Conservation (phyloP, 2,329 filamentous ascomycete genomes). For the Penicillium sp. region DNA sequence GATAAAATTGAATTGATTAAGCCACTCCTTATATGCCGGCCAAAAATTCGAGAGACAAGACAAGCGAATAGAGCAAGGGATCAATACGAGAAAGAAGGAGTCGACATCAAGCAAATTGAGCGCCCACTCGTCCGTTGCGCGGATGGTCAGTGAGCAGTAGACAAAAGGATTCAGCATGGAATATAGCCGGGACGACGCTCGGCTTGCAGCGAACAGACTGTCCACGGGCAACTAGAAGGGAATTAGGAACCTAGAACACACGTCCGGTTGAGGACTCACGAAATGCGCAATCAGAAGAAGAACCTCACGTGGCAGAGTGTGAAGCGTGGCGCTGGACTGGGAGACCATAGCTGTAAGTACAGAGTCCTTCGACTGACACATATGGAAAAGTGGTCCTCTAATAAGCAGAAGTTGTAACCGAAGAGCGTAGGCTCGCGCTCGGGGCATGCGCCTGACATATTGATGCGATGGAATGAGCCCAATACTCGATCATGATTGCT, state of each 20-base stretch:
- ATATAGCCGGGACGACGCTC: not conserved
- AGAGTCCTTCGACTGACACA: not conserved
- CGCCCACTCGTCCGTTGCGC: slow-evolving; percentile 5
- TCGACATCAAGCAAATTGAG: slow-evolving; percentile 4
- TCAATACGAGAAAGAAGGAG: not conserved
- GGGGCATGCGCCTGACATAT: too few species aligned
- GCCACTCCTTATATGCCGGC: too few species aligned
- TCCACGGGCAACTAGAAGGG: not conserved
- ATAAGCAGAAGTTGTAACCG: too few species aligned
- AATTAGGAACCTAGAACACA: not conserved
- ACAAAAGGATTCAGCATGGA: not conserved
- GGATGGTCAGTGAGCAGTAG: slow-evolving; percentile 1
- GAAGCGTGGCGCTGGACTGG: not conserved
- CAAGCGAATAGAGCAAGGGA: too few species aligned
- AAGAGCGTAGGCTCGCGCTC: too few species aligned
- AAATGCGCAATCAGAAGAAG: not conserved
- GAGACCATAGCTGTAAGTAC: too few species aligned
- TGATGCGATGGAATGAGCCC: too few species aligned
- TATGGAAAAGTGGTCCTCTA: too few species aligned
- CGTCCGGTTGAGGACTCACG: not conserved
- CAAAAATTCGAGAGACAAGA: too few species aligned
- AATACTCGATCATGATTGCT: too few species aligned
- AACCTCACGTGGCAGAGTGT: not conserved
- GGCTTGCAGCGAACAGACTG: not conserved
- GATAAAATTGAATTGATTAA: too few species aligned